Evolutionary conservation across 495 filamentous ascomycete genomes (phyloP), one percentile per base, ranked within the genome.

Genomic region (Recurvomyces mirabilis): DNA sequence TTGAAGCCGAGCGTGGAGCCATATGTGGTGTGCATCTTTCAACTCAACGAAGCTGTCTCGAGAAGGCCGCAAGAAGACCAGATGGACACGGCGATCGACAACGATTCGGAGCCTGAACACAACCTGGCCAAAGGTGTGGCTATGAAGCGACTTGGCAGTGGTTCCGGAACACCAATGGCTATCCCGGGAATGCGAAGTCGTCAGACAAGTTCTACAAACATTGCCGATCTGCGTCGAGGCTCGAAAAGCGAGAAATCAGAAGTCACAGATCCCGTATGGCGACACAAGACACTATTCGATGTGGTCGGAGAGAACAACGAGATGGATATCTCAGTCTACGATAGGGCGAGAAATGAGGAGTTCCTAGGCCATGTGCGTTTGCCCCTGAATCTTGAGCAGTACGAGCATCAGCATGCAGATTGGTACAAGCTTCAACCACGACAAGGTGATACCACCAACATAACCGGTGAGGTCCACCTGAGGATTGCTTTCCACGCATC

Each of bases 171-270:
- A 42, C 76, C 87, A 19, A 93, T 94, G 78, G 83, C 91, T 14
- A 96, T 98, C 53, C 91, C 91, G 2, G 93, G 94, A 84, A 79
- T 79, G 55, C 93, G 86, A 52, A 94, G 87, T 58, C 76, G 91
- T 18, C 89, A 95, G 56, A 94, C 88, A 64, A 95, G 91, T 62
- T 81, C 87, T 61, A 93, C 87, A 31, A 93, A 87, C 57, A 93
- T 36, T 71, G 75, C 57, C 73, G 72, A 36, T 10, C 51, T 51
- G 35, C 55, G 57, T 30, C 46, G 54, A 36, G 56, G 55, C 15
- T 42, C 38, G 35, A 78, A 82, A 13, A 75, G 79, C 55, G 82
- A 82, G 59, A 74, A 66, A 9, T 66, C 66, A 26, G 71, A 71
- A 43, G 79, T 87, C 42, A 93, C 87, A 14, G 81, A 86, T 56